phyloP scores from a whole-genome alignment of 345 rosid genomes.

The Citrus inodora region DNA sequence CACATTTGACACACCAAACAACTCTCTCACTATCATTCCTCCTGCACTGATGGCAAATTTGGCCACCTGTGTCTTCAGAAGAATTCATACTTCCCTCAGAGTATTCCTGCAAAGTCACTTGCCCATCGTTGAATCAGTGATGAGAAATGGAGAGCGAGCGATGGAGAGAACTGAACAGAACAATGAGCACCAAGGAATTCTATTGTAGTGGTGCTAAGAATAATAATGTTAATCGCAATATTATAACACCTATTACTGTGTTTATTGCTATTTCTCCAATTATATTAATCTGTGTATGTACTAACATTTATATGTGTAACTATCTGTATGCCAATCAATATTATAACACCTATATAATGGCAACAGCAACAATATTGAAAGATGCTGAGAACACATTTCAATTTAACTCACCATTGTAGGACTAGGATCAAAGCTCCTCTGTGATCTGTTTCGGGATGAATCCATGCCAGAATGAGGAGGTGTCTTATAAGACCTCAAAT shows the following conservation, averaged over 20 bases:
- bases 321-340: not conserved
- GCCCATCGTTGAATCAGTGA: conserved; percentile 12
- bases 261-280: not conserved
- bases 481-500: conserved; percentile 53
- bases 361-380: not conserved
- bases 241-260: not conserved
- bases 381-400: not conserved
- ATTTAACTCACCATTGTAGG: conserved; percentile 41
- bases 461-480: conserved; percentile 51
- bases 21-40: conserved; percentile 59
- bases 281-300: not conserved
- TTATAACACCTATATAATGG: not conserved
- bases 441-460: conserved; percentile 57
- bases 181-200: not conserved
- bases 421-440: conserved; percentile 54
- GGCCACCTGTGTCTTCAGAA: conserved; percentile 67
- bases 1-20: conserved; percentile 76
- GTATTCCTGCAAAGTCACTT: conserved; percentile 53
- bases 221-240: not conserved
- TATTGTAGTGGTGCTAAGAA: not conserved
- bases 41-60: conserved; percentile 82
- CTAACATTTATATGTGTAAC: not conserved
- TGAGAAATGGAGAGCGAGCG: not conserved
- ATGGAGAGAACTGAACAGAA: not conserved
- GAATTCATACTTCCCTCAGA: conserved; percentile 65